Conservation (phyloP, 805 yeast species). For the Yarrowia divulgata region DNA sequence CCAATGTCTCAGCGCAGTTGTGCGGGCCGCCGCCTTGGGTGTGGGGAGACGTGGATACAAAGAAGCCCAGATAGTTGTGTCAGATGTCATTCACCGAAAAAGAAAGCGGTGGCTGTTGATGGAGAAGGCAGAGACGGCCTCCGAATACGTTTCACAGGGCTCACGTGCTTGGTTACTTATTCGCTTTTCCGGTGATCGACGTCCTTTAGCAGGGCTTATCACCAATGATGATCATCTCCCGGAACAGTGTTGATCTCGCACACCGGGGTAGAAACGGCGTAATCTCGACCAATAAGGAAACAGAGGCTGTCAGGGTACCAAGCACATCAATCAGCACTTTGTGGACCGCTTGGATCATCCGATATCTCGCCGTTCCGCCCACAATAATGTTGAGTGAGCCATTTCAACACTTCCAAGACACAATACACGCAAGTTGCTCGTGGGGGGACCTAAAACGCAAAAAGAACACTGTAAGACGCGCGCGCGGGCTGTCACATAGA, state of each 20-base stretch:
- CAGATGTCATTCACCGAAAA: not conserved
- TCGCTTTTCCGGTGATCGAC: not conserved
- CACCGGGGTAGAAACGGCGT: too few relatives aligned
- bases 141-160: not conserved
- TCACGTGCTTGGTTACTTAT: not conserved
- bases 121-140: not conserved
- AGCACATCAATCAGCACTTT: not conserved
- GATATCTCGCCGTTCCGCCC: too few relatives aligned
- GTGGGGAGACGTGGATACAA: not conserved
- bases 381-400: not conserved
- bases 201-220: not conserved
- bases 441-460: not conserved
- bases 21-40: not conserved
- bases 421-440: not conserved
- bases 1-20: conserved; percentile 2
- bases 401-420: not conserved
- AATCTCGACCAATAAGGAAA: too few relatives aligned
- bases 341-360: too few relatives aligned
- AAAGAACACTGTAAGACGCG: conserved; percentile 11
- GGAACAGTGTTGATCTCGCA: not conserved
- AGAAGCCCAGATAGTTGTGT: not conserved
- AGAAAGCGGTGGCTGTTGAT: not conserved
- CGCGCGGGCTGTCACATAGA: not conserved
- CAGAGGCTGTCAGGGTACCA: not conserved
- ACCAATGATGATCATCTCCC: not conserved